Conservation (phyloP, 768 basidiomycete genomes). For the Leucocoprinus leucothites region DNA sequence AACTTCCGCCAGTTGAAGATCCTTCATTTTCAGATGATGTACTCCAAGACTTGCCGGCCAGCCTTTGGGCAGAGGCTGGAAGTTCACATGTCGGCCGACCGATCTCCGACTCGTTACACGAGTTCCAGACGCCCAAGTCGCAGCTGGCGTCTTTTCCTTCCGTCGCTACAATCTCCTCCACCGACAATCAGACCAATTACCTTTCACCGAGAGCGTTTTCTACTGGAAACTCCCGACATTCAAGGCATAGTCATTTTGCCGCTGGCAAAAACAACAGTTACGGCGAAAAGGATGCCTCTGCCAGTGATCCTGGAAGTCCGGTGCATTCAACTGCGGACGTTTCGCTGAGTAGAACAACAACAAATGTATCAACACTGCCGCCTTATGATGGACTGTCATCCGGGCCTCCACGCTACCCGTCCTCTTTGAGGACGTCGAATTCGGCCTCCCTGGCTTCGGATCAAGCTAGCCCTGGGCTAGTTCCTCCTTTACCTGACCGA, state of each 20-base stretch:
- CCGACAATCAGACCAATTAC: background rate
- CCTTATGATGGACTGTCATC: background rate
- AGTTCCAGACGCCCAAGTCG: too few species aligned
- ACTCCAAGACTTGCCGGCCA: background rate
- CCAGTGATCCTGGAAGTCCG: too few species aligned
- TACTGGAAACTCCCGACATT: too few species aligned
- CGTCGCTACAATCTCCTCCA: too few species aligned
- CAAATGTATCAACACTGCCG: background rate
- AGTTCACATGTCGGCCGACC: background rate
- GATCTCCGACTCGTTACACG: too few species aligned
- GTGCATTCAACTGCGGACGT: background rate
- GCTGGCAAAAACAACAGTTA: background rate
- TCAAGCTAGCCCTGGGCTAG: too few species aligned
- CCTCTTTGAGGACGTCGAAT: background rate
- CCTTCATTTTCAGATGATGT: background rate
- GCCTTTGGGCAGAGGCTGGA: background rate
- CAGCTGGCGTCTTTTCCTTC: too few species aligned
- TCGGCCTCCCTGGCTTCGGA: background rate
- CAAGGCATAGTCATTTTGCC: background rate
- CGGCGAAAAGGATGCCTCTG: background rate
- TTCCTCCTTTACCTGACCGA: too few species aligned
- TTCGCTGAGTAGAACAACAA: background rate
- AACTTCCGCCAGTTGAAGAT: conserved; percentile 4
- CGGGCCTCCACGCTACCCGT: background rate
- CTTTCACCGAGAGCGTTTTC: background rate